Evolutionary conservation across 768 basidiomycete genomes (phyloP).

Genomic region (Kwoniella dendrophila): DNA sequence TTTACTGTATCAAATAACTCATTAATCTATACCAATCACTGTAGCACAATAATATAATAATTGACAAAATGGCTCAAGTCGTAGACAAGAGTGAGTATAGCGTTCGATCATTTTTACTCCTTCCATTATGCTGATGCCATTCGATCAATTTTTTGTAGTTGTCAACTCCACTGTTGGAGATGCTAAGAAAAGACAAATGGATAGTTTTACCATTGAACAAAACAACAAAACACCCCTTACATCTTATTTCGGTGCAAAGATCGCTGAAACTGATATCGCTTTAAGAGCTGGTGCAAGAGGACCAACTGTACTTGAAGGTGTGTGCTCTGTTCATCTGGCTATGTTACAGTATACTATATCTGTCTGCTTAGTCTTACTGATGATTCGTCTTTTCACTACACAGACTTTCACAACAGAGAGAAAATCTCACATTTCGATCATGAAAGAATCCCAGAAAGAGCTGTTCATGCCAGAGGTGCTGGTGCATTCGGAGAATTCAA

Average conservation of each 20-base stretch:
- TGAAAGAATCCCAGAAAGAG: constrained; percentile 84
- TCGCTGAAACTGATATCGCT: constrained; percentile 54
- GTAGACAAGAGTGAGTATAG: constrained; percentile 18
- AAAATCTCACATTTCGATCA: constrained; percentile 81
- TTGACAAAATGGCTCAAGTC: constrained; percentile 20
- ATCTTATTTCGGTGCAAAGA: constrained; percentile 54
- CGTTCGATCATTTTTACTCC: not conserved
- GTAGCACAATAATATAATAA: constrained; percentile 9
- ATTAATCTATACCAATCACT: not conserved
- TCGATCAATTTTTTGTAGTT: no score
- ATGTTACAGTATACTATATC: constrained; percentile 5
- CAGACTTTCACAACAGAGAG: constrained; percentile 67
- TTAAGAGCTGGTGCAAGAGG: constrained; percentile 60
- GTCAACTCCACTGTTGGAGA: constrained; percentile 51
- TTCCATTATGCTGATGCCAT: no score
- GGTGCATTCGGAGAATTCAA: constrained; percentile 80
- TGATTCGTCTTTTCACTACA: no score
- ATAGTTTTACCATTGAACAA: constrained; percentile 35
- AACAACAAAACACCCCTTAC: constrained; percentile 40
- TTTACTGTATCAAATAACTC: constrained; percentile 3
- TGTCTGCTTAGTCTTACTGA: no score
- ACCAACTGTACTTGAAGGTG: constrained; percentile 66
- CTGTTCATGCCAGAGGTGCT: constrained; percentile 58
- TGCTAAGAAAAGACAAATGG: constrained; percentile 53
- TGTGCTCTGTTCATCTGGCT: constrained; percentile 14